Base-by-base conservation (phyloP, 129 eudicot genomes). In the Saussurea involucrata region DNA sequence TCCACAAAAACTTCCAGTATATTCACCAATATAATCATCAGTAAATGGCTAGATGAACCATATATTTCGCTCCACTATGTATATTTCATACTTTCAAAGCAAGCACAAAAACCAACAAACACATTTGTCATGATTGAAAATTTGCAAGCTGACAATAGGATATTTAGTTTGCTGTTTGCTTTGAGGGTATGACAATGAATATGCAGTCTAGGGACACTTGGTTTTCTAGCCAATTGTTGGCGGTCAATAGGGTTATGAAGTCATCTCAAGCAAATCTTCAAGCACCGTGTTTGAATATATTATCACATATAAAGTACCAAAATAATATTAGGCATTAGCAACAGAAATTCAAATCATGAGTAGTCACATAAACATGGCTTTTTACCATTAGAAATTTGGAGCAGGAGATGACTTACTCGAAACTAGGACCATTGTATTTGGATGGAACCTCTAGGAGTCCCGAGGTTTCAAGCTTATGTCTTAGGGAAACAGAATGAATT, bases 401-500 rank as follows among this genome's bases (percentile, higher is more conserved):
- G 66, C 8, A 40, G 24, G 46, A 57, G 20, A 13, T 57, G 63
- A 83, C 97, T 89, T 81, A 92, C 97, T 89, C 83, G 73, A 94
- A 94, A 27, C 55, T 72, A 11, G 96, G 98, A 36, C 96, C 98
- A 44, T 36, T 76, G 81, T 91, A 94, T 63, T 79, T 86, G 64
- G 83, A 78, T 18, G 91, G 83, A 79, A 44, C 80, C 68, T 63
- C 81, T 63, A 79, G 81, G 73, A 80, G 80, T 31, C 87, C 89
- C 0, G 90, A 81, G 72, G 85, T 79, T 74, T 86, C 90, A 2
- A 18, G 70, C 84, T 87, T 90, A 53, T 88, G 82, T 81, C 93
- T 87, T 85, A 87, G 20, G 0, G 96, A 73, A 81, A 94, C 92
- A 5, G 98, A 94, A 75, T 94, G 97, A 80, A 94, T 89, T 68